These are phyloP conservation scores for Fusarium goolgardi DNA, from an alignment of 2,329 filamentous ascomycete species.

Conservation along the genomic window DNA sequence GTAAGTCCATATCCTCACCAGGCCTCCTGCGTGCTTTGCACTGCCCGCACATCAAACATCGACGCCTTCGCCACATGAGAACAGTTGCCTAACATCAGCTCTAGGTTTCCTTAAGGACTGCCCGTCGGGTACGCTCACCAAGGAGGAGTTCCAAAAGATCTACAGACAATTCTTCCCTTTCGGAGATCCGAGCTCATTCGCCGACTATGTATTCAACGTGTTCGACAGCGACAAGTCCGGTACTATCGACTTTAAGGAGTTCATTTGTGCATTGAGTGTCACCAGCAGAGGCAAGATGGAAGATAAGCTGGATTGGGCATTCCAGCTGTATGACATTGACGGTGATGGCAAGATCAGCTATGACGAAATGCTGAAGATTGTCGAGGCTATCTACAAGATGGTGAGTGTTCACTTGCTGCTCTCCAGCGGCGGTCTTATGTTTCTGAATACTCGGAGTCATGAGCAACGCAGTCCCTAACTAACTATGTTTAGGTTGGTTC, in stretches of 20 bases:
- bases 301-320: conserved; percentile 99
- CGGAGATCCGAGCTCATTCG: conserved; percentile 95
- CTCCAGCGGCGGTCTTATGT: not conserved
- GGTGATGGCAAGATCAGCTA: conserved; percentile 99
- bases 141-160: conserved; percentile 99
- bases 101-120: conserved; percentile 98
- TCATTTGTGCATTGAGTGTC: conserved; percentile 97
- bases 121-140: conserved; percentile 94
- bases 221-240: conserved; percentile 98
- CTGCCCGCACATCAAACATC: not conserved
- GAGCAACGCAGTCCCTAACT: not conserved
- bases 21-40: conserved; percentile 4
- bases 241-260: conserved; percentile 99
- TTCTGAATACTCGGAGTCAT: not conserved
- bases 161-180: conserved; percentile 99
- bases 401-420: conserved; percentile 60
- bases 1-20: conserved; percentile 61
- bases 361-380: conserved; percentile 98
- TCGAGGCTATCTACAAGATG: conserved; percentile 99
- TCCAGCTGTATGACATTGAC: conserved; percentile 99
- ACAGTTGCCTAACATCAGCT: conserved; percentile 26
- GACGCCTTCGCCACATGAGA: conserved; percentile 1
- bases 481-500: conserved; percentile 79
- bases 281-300: conserved; percentile 99
- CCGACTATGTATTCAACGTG: conserved; percentile 99